Conservation (phyloP, 2,329 filamentous ascomycete species). For the Cladosporium sp. region DNA sequence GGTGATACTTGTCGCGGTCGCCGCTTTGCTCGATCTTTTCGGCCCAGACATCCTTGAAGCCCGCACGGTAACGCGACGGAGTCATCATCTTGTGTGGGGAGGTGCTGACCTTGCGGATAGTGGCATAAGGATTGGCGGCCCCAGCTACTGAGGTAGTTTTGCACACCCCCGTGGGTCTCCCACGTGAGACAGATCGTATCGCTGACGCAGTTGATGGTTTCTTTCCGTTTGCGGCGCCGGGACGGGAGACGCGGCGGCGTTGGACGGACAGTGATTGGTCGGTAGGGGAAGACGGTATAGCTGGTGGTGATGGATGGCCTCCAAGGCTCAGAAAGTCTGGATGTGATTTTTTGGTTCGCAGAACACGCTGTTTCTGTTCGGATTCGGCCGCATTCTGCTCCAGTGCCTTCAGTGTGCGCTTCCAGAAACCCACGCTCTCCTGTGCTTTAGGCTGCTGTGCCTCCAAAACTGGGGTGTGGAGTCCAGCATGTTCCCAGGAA, state of each 20-base stretch:
- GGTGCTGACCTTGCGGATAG: constrained; percentile 25
- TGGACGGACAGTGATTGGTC: constrained; percentile 26
- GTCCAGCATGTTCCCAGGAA: constrained; percentile 34
- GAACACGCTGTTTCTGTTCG: constrained; percentile 36
- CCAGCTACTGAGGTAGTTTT: constrained; percentile 22
- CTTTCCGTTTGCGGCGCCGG: constrained; percentile 27
- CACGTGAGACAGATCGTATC: constrained; percentile 29
- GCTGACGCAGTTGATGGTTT: constrained; percentile 18
- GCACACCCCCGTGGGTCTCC: constrained; percentile 25
- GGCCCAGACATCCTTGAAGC: constrained; percentile 46
- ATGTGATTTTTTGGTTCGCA: constrained; percentile 27
- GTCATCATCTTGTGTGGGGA: constrained; percentile 49
- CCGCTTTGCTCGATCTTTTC: constrained; percentile 40
- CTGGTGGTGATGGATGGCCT: constrained; percentile 30
- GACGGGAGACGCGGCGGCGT: constrained; percentile 20
- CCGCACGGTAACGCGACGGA: constrained; percentile 41
- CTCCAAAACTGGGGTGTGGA: constrained; percentile 15
- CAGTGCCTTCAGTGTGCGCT: constrained; percentile 46
- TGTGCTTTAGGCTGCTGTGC: constrained; percentile 32
- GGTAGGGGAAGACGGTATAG: constrained; percentile 23
- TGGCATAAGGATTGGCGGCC: constrained; percentile 18
- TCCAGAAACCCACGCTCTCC: constrained; percentile 47
- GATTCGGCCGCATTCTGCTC: constrained; percentile 44
- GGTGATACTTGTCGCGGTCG: constrained; percentile 41
- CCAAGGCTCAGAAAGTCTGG: constrained; percentile 32